phyloP scores from a whole-genome alignment of 257 asterid species.

The Lycium ferocissimum region DNA sequence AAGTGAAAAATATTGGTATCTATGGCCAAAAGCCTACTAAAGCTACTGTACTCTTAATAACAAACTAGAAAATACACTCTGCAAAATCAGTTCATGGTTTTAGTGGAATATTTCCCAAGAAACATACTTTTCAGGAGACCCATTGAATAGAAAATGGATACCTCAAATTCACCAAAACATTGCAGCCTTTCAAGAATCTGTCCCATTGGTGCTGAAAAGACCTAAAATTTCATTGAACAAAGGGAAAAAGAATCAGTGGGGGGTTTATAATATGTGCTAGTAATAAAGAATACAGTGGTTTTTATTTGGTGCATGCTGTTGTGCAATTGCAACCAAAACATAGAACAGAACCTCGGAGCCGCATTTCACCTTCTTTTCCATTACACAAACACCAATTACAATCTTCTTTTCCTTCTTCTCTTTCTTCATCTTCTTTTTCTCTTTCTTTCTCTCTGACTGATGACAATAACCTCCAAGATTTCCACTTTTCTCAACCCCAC shows the following conservation, averaged over 20 bases:
- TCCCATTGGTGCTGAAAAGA: slow-evolving; percentile 82
- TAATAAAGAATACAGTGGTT: not conserved
- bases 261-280: not conserved
- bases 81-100: not conserved
- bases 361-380: slow-evolving; percentile 99
- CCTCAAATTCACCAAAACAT: slow-evolving; percentile 94
- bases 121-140: not conserved
- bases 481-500: slow-evolving; percentile 28
- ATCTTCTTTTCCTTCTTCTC: slow-evolving; percentile 43
- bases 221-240: slow-evolving; percentile 45
- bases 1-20: too few relatives aligned
- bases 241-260: not conserved
- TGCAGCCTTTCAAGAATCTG: slow-evolving; percentile 89
- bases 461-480: slow-evolving; percentile 8
- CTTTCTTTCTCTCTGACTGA: slow-evolving; percentile 22
- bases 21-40: not conserved
- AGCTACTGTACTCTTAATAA: not conserved
- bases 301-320: slow-evolving; percentile 41
- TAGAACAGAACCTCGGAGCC: slow-evolving; percentile 89
- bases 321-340: slow-evolving; percentile 37
- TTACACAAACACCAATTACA: slow-evolving; percentile 87
- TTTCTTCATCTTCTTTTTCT: slow-evolving; percentile 54
- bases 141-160: slow-evolving; percentile 28
- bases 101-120: not conserved
- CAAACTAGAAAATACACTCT: not conserved